Conservation (phyloP, 2,329 filamentous ascomycete genomes). For the Sporothrix sp. region DNA sequence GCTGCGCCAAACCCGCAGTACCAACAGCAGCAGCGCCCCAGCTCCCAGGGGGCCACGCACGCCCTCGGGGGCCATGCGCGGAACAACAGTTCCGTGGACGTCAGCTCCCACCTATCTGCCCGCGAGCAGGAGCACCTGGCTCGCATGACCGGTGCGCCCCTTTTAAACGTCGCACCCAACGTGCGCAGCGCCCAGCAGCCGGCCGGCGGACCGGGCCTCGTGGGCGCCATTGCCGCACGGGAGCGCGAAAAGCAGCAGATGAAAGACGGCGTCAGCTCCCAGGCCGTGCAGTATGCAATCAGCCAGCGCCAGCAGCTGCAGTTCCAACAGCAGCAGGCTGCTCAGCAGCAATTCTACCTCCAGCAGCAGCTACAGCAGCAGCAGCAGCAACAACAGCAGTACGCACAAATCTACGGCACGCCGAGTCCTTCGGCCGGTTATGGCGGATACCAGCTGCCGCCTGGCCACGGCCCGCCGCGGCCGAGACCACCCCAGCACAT, state of each 20-base stretch:
- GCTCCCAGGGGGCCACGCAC: constrained; percentile 48
- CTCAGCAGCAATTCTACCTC: constrained; percentile 26
- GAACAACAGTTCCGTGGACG: constrained; percentile 21
- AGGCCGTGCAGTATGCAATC: constrained; percentile 65
- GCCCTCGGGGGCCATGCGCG: constrained; percentile 30
- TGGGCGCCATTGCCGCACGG: constrained; percentile 69
- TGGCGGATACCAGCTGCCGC: constrained; percentile 17
- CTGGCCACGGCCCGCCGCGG: constrained; percentile 18
- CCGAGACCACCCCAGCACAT: constrained; percentile 15
- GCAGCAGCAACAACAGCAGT: constrained; percentile 22
- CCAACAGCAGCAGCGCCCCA: constrained; percentile 35
- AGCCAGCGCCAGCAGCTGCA: constrained; percentile 47
- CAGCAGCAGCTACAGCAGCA: constrained; percentile 23
- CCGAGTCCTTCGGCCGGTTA: background rate
- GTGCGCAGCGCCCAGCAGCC: constrained; percentile 37
- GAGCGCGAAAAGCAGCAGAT: constrained; percentile 68
- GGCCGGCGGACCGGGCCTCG: constrained; percentile 52
- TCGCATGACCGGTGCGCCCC: constrained; percentile 64
- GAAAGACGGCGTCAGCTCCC: constrained; percentile 58
- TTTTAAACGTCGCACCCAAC: constrained; percentile 57
- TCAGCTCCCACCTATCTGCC: constrained; percentile 58
- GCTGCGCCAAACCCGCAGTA: constrained; percentile 29
- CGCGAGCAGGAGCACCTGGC: constrained; percentile 86
- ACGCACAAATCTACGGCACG: constrained; percentile 17
- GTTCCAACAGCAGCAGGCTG: constrained; percentile 28